phyloP scores from a whole-genome alignment of 495 filamentous ascomycete species.

The Penicillium waksmanii region DNA sequence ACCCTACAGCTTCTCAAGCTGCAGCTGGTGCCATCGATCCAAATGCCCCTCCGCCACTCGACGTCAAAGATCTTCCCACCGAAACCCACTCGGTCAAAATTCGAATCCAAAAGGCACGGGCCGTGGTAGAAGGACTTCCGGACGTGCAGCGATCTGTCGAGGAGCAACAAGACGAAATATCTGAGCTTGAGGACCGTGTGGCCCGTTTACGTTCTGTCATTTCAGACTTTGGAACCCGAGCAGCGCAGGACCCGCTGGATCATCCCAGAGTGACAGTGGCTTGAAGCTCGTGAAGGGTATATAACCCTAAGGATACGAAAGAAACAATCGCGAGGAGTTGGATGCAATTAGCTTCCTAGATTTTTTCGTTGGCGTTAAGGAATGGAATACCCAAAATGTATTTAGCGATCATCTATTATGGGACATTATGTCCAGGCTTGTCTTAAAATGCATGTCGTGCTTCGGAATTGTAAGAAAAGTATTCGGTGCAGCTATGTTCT shows the following conservation, averaged over 20 bases:
- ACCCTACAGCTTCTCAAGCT: slow-evolving; percentile 25
- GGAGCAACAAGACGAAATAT: slow-evolving; percentile 83
- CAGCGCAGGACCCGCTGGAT: slow-evolving; percentile 16
- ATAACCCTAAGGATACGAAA: not conserved
- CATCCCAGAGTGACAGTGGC: slow-evolving; percentile 1
- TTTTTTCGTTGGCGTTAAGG: slow-evolving; percentile 19
- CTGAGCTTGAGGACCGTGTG: slow-evolving; percentile 70
- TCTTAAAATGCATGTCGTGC: slow-evolving; percentile 5
- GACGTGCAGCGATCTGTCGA: slow-evolving; percentile 72
- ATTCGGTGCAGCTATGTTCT: slow-evolving; percentile 5
- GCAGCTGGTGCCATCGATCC: slow-evolving; percentile 34
- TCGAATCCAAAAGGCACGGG: slow-evolving; percentile 77
- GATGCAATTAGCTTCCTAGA: not conserved
- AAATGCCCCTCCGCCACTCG: slow-evolving; percentile 52
- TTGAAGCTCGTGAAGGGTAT: slow-evolving; percentile 10
- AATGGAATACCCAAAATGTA: slow-evolving; percentile 31
- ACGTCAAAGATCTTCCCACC: slow-evolving; percentile 76
- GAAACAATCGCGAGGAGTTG: not conserved
- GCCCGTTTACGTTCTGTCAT: slow-evolving; percentile 60
- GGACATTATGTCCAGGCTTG: not conserved
- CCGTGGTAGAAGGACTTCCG: slow-evolving; percentile 67
- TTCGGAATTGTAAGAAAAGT: slow-evolving; percentile 20
- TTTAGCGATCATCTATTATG: slow-evolving; percentile 14
- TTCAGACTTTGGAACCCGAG: slow-evolving; percentile 46
- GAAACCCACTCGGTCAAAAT: slow-evolving; percentile 76